These are phyloP conservation scores for Mariannaea sp. DNA, from an alignment of 2,329 filamentous ascomycete species.

Conservation along the genomic window DNA sequence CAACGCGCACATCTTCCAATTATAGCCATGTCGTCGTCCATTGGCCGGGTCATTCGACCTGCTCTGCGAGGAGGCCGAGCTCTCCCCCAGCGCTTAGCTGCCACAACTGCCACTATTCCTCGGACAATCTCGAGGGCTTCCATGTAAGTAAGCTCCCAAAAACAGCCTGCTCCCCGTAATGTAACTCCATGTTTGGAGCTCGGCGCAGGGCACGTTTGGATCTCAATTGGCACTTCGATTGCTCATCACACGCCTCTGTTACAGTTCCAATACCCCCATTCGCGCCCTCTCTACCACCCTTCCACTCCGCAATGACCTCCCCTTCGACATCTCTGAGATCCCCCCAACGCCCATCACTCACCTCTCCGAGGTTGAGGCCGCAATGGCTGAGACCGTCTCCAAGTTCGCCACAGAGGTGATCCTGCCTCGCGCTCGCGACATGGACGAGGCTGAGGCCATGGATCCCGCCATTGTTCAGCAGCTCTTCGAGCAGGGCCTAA, in stretches of 20 bases:
- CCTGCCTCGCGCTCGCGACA: conserved; percentile 88
- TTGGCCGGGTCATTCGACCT: conserved; percentile 57
- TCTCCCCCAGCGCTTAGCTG: conserved; percentile 38
- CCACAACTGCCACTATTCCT: conserved; percentile 26
- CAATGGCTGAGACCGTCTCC: conserved; percentile 87
- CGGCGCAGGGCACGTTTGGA: not conserved
- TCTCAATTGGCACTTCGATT: conserved; percentile 1
- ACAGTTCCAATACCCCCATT: conserved; percentile 40
- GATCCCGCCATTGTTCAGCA: conserved; percentile 86
- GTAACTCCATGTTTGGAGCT: too few relatives aligned
- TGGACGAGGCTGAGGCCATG: conserved; percentile 97
- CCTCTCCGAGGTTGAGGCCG: conserved; percentile 83
- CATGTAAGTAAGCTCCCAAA: conserved; percentile 33
- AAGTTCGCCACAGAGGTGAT: conserved; percentile 92
- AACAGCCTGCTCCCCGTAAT: not conserved
- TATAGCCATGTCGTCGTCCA: conserved; percentile 49
- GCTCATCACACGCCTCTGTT: conserved; percentile 16
- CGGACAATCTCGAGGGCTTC: conserved; percentile 31
- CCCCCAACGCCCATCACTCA: conserved; percentile 92
- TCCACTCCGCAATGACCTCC: conserved; percentile 51
- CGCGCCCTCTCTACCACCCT: conserved; percentile 66
- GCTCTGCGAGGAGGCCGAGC: conserved; percentile 53
- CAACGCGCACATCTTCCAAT: not conserved
- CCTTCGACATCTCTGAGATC: conserved; percentile 71
- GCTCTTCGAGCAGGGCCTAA: conserved; percentile 95